A percentile compares a stretch with the other conserved stretches of the same genome.
Evolutionary conservation across 176 grass and related monocot species (phyloP).

Genomic region (Triticum turgidum): DNA sequence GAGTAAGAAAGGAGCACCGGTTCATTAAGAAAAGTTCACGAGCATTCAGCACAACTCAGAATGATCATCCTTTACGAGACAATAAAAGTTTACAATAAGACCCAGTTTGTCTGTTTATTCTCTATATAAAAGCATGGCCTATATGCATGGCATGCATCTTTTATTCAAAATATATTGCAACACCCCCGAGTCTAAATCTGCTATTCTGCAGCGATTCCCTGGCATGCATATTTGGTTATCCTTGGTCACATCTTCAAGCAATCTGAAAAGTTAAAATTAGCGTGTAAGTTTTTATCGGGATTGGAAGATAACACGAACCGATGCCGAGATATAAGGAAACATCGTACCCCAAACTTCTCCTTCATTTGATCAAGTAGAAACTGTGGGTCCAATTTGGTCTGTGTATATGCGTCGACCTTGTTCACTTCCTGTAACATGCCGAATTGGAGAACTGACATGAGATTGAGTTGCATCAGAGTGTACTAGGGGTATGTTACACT

Average conservation of each 20-base stretch:
- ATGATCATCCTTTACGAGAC: neutral
- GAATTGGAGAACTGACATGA: neutral
- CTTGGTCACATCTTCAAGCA: slow-evolving; percentile 28
- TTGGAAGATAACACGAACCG: neutral
- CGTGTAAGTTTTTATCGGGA: neutral
- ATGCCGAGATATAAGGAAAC: neutral
- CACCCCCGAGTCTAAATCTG: neutral
- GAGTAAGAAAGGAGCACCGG: neutral
- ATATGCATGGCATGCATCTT: neutral
- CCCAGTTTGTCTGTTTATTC: neutral
- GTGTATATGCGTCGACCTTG: slow-evolving; percentile 64
- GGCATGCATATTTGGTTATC: neutral
- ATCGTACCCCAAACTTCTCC: slow-evolving; percentile 53
- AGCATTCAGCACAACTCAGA: neutral
- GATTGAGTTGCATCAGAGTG: neutral
- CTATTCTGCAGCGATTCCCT: neutral
- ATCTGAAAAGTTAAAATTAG: slow-evolving; percentile 22
- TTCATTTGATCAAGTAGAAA: slow-evolving; percentile 47
- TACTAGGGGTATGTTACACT: neutral
- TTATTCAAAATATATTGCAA: slow-evolving; percentile 21
- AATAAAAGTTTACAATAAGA: neutral
- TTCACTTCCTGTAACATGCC: slow-evolving; percentile 50
- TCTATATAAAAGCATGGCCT: neutral
- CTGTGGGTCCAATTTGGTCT: slow-evolving; percentile 56
- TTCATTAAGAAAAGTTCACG: neutral